phyloP scores from a whole-genome alignment of 768 basidiomycete species.

The Crepidotus variabilis region DNA sequence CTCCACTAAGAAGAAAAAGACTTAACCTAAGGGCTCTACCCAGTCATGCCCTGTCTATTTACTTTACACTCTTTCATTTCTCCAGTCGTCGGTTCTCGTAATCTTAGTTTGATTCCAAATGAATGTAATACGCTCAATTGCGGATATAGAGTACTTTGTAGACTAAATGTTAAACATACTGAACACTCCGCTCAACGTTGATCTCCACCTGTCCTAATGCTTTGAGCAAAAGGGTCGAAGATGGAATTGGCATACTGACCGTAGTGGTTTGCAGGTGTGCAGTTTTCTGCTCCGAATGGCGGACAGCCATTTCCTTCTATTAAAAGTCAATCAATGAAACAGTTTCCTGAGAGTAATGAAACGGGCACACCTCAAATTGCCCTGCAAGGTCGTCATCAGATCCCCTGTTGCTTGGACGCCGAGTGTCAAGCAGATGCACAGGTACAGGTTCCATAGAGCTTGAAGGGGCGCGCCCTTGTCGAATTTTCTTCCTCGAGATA shows the following conservation, averaged over 20 bases:
- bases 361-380: neutral
- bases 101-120: neutral
- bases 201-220: conserved; percentile 12
- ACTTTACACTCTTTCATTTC: neutral
- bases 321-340: too few species aligned
- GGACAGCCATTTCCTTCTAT: too few species aligned
- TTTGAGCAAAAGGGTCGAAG: neutral
- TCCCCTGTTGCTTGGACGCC: conserved; percentile 6
- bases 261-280: neutral
- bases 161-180: conserved; percentile 8
- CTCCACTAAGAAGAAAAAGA: conserved; percentile 68
- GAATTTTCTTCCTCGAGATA: conserved; percentile 13
- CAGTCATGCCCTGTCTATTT: neutral
- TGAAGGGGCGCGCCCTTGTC: conserved; percentile 10
- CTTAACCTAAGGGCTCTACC: conserved; percentile 14
- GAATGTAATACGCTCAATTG: neutral
- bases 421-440: conserved; percentile 12
- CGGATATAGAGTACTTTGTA: neutral
- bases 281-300: neutral
- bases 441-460: conserved; percentile 10
- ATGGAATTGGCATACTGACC: neutral
- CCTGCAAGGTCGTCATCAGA: conserved; percentile 4
- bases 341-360: too few species aligned
- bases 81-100: neutral
- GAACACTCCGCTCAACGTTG: conserved; percentile 16